These are phyloP conservation scores for Astraeus odoratus DNA, from an alignment of 768 basidiomycete genomes.

Conservation along the genomic window DNA sequence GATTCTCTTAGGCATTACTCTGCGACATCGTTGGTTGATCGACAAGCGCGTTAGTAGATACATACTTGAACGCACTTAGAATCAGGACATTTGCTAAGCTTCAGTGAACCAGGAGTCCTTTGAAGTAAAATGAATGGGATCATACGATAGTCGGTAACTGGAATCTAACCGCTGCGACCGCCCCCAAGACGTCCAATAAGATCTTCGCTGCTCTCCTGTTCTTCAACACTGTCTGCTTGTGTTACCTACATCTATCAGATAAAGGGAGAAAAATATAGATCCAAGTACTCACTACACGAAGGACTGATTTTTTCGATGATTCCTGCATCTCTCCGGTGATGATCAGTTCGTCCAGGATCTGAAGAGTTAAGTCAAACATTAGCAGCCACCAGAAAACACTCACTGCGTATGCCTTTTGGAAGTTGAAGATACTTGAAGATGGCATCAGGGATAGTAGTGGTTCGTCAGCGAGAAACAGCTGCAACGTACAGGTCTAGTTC, in stretches of 20 bases:
- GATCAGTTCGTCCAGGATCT: slow-evolving; percentile 90
- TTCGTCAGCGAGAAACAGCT: background rate
- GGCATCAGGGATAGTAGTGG: background rate
- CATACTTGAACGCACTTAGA: background rate
- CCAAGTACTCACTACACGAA: slow-evolving; percentile 44
- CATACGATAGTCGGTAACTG: slow-evolving; percentile 1
- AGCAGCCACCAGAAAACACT: slow-evolving; percentile 10
- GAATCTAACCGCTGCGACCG: slow-evolving; percentile 58
- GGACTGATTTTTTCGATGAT: slow-evolving; percentile 68
- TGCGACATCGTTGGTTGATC: background rate
- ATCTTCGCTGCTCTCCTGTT: slow-evolving; percentile 81
- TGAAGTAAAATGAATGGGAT: slow-evolving; percentile 9
- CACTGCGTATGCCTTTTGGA: slow-evolving; percentile 91
- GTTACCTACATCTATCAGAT: slow-evolving; percentile 51
- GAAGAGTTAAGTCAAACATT: slow-evolving; percentile 7
- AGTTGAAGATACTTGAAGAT: slow-evolving; percentile 82
- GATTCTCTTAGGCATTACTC: too few relatives aligned
- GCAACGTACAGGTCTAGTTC: slow-evolving; percentile 80
- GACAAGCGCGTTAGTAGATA: background rate
- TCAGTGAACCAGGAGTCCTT: slow-evolving; percentile 27
- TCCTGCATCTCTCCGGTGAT: slow-evolving; percentile 94
- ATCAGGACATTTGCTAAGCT: background rate
- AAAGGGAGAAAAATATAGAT: background rate
- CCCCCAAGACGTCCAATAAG: slow-evolving; percentile 64
- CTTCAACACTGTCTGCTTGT: slow-evolving; percentile 77